Percentiles rank a stretch among this genome's conserved stretches.
phyloP scores from a whole-genome alignment of 2,329 filamentous ascomycete species.

The Cladosporium cucumerinum region DNA sequence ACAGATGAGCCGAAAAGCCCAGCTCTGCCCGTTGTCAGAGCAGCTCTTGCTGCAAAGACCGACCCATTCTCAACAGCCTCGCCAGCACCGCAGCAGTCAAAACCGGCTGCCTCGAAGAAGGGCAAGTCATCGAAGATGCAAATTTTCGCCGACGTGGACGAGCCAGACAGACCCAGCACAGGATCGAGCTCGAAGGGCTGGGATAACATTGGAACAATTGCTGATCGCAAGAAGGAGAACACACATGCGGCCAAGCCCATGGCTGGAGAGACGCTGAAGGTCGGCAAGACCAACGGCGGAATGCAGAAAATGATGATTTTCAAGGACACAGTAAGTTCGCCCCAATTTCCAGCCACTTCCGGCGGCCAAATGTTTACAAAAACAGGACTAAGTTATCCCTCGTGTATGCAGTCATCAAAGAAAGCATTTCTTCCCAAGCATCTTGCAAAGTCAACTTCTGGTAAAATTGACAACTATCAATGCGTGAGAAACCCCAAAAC shows the following conservation, averaged over 20 bases:
- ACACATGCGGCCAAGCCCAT: conserved; percentile 79
- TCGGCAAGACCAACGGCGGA: conserved; percentile 74
- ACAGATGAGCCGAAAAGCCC: conserved; percentile 72
- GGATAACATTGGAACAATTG: conserved; percentile 85
- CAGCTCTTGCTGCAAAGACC: conserved; percentile 78
- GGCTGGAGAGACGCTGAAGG: conserved; percentile 87
- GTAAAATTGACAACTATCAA: conserved; percentile 58
- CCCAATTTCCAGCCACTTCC: conserved; percentile 43
- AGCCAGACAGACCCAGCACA: conserved; percentile 53
- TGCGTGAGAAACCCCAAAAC: conserved; percentile 77
- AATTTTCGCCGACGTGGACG: conserved; percentile 75
- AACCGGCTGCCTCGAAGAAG: conserved; percentile 52
- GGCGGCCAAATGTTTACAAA: conserved; percentile 68
- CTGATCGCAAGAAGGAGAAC: conserved; percentile 93
- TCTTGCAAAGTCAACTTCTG: conserved; percentile 26
- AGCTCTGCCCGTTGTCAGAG: conserved; percentile 76
- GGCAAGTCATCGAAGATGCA: conserved; percentile 76
- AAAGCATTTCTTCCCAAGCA: conserved; percentile 25
- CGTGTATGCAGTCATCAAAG: conserved; percentile 52
- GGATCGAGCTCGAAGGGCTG: conserved; percentile 68
- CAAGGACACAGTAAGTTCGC: conserved; percentile 83
- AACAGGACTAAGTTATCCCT: conserved; percentile 84
- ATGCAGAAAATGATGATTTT: conserved; percentile 86
- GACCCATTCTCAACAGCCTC: conserved; percentile 65
- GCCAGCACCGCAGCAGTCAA: conserved; percentile 42